Percentiles rank a stretch among this genome's conserved stretches.
Conservation (phyloP, 2,329 filamentous ascomycete species). For the Trichoderma sp. region DNA sequence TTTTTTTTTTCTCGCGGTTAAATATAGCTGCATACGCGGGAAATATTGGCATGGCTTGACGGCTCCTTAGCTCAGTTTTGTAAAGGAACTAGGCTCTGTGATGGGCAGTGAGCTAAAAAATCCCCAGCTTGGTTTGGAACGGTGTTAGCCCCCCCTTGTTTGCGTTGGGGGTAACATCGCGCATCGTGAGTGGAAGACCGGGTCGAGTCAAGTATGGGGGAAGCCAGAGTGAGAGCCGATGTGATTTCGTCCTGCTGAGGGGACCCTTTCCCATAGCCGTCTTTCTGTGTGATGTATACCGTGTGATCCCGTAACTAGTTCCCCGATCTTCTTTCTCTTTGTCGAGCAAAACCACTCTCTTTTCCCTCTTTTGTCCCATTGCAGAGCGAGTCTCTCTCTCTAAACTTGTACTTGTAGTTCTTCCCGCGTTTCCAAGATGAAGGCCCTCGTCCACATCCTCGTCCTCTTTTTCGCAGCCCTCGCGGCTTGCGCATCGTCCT, state of each 20-base stretch:
- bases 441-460: conserved; percentile 2
- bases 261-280: too few relatives aligned
- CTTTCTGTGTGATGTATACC: not conserved
- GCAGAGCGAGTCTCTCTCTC: not conserved
- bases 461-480: conserved; percentile 21
- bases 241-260: not conserved
- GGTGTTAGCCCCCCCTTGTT: conserved; percentile 11
- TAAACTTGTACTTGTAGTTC: not conserved
- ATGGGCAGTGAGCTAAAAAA: conserved; percentile 1
- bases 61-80: not conserved
- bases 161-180: conserved; percentile 16
- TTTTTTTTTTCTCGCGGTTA: not conserved
- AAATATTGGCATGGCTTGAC: not conserved
- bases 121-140: not conserved
- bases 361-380: not conserved
- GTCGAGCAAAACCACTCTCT: not conserved
- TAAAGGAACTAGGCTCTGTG: not conserved
- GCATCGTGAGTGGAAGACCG: not conserved
- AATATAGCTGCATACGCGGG: not conserved
- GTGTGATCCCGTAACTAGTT: not conserved
- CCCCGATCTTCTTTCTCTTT: not conserved
- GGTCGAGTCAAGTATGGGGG: not conserved
- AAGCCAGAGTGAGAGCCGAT: not conserved
- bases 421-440: not conserved
- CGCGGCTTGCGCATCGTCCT: conserved; percentile 1